Percentiles rank a stretch among this genome's conserved stretches.
These are phyloP conservation scores for Aspergillus incahuasiensis DNA, from an alignment of 495 filamentous ascomycete genomes.

Conservation along the genomic window DNA sequence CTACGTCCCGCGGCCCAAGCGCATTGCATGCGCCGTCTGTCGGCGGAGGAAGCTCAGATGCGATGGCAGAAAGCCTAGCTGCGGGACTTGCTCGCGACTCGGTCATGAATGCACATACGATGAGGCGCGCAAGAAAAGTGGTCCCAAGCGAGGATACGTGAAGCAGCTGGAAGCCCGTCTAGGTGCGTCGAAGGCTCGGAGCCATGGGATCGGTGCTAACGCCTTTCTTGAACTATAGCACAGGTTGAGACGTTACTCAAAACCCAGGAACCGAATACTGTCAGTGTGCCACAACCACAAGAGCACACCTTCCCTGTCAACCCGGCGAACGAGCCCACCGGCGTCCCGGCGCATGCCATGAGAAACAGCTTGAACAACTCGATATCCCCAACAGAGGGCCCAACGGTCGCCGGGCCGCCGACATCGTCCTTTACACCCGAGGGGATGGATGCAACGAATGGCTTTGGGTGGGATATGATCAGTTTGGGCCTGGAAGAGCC, in stretches of 20 bases:
- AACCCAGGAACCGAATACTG: constrained; percentile 40
- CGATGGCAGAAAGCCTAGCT: constrained; percentile 70
- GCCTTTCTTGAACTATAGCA: constrained; percentile 45
- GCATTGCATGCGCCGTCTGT: constrained; percentile 96
- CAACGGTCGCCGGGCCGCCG: constrained; percentile 24
- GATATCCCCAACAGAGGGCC: constrained; percentile 15
- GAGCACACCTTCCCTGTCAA: constrained; percentile 23
- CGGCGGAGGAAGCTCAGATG: constrained; percentile 87
- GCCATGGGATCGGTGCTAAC: constrained; percentile 15
- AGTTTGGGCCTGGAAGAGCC: constrained; percentile 89
- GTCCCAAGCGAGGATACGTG: constrained; percentile 95
- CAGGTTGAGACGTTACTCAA: constrained; percentile 94
- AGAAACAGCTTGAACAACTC: constrained; percentile 19
- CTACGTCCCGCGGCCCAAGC: constrained; percentile 75
- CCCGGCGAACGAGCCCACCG: constrained; percentile 21
- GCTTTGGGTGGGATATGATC: constrained; percentile 86
- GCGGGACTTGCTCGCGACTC: constrained; percentile 84
- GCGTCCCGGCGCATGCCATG: constrained; percentile 24
- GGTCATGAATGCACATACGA: constrained; percentile 93
- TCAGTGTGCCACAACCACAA: constrained; percentile 12
- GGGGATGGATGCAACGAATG: constrained; percentile 30
- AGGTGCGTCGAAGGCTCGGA: constrained; percentile 48
- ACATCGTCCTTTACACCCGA: constrained; percentile 19
- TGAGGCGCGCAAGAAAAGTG: constrained; percentile 95
- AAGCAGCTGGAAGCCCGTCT: constrained; percentile 93